Evolutionary conservation across 2,329 filamentous ascomycete species (phyloP), one percentile per base, ranked within the genome.

Genomic region (Stagonosporopsis chrysanthemi): DNA sequence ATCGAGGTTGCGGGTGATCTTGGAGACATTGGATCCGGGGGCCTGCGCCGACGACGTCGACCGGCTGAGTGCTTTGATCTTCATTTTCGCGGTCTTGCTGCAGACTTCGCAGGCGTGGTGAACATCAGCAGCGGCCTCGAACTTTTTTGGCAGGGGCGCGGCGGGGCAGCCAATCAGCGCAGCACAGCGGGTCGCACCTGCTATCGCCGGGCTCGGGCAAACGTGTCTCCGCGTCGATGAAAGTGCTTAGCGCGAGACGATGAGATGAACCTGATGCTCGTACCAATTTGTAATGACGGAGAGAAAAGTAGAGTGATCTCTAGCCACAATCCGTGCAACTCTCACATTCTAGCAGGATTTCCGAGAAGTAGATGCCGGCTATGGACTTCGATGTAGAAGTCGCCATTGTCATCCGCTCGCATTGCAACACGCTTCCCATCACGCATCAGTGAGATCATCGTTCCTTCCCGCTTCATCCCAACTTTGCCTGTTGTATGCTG

Each of bases 1-100:
- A 79, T 96, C 91, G 70, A 96, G 76, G 77, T 90, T 91, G 64
- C 88, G 85, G 58, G 88, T 86, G 67, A 85, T 80, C 70, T 87
- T 88, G 49, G 86, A 78, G 51, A 88, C 84, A 75, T 85, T 84
- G 52, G 87, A 86, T 58, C 89, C 89, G 17, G 88, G 83, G 26
- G 88, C 83, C 76, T 90, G 88, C 66, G 87, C 83, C 55, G 86
- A 84, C 68, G 84, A 81, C 39, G 86, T 80, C 26, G 88, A 86
- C 66, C 89, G 86, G 63, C 82, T 86, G 68, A 92, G 84, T 49
- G 88, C 86, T 78, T 88, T 77, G 63, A 77, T 76, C 68, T 76
- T 77, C 75, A 75, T 75, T 4, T 39, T 81, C 47, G 56, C 38
- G 17, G 52, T 45, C 56, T 45, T 54, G 45, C 50, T 54, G 56